Evolutionary conservation across 2,329 filamentous ascomycete species (phyloP), one percentile per base, ranked within the genome.

Genomic region (Zasmidium citrigriseum): DNA sequence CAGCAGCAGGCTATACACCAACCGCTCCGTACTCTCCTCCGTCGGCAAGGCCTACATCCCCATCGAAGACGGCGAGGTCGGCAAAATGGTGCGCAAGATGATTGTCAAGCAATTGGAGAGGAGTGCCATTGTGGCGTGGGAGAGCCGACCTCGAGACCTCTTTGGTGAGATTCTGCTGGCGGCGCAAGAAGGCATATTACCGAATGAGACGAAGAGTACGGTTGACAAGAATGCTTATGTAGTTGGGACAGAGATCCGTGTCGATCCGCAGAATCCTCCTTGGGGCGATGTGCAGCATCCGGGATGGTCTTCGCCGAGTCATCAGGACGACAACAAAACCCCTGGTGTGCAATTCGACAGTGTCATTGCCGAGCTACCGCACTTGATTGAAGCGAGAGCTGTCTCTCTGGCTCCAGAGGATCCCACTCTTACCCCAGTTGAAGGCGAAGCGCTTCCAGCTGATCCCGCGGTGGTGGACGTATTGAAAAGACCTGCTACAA

Each of bases 21-120:
- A 91, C 69, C 86, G 90, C 62, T 89, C 83, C 47, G 86, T 90
- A 9, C 82, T 98, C 9, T 85, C 87, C 18, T 87, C 86, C 3
- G 96, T 99, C 59, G 95, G 95, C 1, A 95, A 93, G 73, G 80
- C 85, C 54, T 96, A 90, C 83, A 84, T 96, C 16, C 93, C 93
- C 0, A 82, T 96, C 62, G 91, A 95, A 67, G 90, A 91, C 72
- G 89, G 89, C 64, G 92, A 97, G 72, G 84, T 97, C 46, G 85
- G 84, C 46, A 87, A 86, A 64, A 82, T 83, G 55, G 91, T 97
- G 41, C 82, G 90, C 68, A 84, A 86, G 64, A 86, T 96, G 78
- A 89, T 99, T 58, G 82, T 82, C 16, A 84, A 86, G 50, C 85
- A 88, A 23, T 81, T 96, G 54, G 83, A 85, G 60, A 83, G 89